Percentiles rank a stretch among this genome's conserved stretches.
These are phyloP conservation scores for Podaxis carcinomalis DNA, from an alignment of 768 basidiomycete species.

Conservation along the genomic window DNA sequence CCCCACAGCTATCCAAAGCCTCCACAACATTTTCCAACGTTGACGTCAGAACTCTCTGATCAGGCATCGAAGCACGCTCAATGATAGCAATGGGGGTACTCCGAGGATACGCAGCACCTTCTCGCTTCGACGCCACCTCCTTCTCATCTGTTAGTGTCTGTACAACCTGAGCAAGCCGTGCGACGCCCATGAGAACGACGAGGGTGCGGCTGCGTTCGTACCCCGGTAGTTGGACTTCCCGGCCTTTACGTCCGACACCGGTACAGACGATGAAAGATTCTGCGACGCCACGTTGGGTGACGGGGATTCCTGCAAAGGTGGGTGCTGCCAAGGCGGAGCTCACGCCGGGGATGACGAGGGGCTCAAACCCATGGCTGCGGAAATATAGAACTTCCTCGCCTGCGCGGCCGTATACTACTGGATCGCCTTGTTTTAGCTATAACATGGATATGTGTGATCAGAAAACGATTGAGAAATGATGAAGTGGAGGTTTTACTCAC, in stretches of 20 bases:
- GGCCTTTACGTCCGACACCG: constrained; percentile 86
- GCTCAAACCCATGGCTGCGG: constrained; percentile 79
- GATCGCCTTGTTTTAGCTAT: constrained; percentile 96
- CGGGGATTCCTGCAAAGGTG: constrained; percentile 84
- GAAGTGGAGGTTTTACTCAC: constrained; percentile 39
- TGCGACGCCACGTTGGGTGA: constrained; percentile 93
- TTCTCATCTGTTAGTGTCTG: constrained; percentile 41
- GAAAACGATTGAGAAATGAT: not conserved
- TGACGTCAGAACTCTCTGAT: constrained; percentile 80
- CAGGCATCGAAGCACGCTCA: constrained; percentile 91
- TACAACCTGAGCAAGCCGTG: constrained; percentile 71
- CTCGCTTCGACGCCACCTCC: constrained; percentile 18
- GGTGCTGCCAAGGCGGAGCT: constrained; percentile 89
- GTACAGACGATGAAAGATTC: constrained; percentile 90
- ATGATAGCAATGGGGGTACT: constrained; percentile 87
- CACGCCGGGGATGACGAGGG: constrained; percentile 85
- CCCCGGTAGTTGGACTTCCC: constrained; percentile 77
- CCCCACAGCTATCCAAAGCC: constrained; percentile 71
- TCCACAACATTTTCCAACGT: constrained; percentile 69
- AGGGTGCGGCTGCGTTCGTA: constrained; percentile 82
- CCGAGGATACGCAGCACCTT: constrained; percentile 59
- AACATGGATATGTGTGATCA: not conserved
- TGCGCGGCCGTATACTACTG: constrained; percentile 88
- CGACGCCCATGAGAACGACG: constrained; percentile 93
- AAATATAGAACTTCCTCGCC: constrained; percentile 96